Evolutionary conservation across 2,329 filamentous ascomycete species (phyloP), one percentile per base, ranked within the genome.

Genomic region (Trichophyton simii): DNA sequence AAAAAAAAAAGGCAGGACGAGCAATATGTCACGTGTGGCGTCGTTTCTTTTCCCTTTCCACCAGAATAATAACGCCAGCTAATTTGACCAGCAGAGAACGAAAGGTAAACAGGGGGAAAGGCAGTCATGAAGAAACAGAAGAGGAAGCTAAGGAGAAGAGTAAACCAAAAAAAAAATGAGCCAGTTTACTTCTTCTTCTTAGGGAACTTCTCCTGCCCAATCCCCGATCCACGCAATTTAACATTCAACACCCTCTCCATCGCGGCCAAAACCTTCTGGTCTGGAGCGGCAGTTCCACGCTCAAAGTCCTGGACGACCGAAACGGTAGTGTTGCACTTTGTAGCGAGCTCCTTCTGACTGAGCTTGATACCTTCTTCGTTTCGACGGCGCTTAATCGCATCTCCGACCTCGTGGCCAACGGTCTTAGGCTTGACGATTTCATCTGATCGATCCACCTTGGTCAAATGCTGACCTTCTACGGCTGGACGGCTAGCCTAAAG

Each of bases 361-460:
- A 97, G 92, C 80, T 95, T 94, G 76, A 91, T 91, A 76, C 88
- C 88, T 73, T 89, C 86, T 73, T 87, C 84, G 72, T 85, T 85
- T 66, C 94, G 88, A 61, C 88, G 84, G 71, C 87, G 83, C 70
- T 85, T 82, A 78, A 97, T 96, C 66, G 87, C 88, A 67, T 89
- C 84, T 70, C 88, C 90, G 66, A 97, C 89, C 61, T 83, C 81
- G 71, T 82, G 81, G 73, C 91, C 90, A 63, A 96, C 81, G 55
- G 90, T 95, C 80, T 95, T 95, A 72, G 91, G 91, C 80, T 96
- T 96, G 78, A 97, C 87, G 78, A 96, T 96, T 74, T 96, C 94
- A 80, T 97, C 91, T 73, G 86, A 87, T 68, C 92, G 91, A 82
- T 97, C 94, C 76, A 99, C 91, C 81, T 97, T 96, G 68, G 94